Evolutionary conservation across 495 filamentous ascomycete genomes (phyloP).

Genomic region (Articulospora tetracladia): DNA sequence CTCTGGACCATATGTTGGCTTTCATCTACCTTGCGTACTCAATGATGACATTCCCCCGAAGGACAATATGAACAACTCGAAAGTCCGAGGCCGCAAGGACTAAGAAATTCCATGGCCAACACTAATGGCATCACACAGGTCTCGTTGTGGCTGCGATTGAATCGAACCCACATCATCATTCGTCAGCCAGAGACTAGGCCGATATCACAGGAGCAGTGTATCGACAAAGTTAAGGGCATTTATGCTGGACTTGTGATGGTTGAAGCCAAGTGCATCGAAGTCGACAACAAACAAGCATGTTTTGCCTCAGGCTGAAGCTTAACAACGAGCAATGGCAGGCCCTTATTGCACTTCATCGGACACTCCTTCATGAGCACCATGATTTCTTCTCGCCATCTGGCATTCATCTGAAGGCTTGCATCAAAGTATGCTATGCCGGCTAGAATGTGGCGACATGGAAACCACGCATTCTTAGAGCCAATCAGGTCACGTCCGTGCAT

Average conservation of each 20-base stretch:
- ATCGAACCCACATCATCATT: background rate
- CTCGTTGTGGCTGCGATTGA: slow-evolving; percentile 37
- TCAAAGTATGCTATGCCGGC: slow-evolving; percentile 23
- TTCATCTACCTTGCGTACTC: background rate
- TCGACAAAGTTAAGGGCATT: slow-evolving; percentile 1
- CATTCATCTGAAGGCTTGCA: slow-evolving; percentile 54
- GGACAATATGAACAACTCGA: background rate
- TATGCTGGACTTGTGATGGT: slow-evolving; percentile 3
- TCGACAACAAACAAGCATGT: slow-evolving; percentile 1
- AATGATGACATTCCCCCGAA: background rate
- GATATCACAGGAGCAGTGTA: background rate
- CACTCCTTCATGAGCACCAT: slow-evolving; percentile 70
- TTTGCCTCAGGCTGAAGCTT: slow-evolving; percentile 60
- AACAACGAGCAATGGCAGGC: slow-evolving; percentile 65
- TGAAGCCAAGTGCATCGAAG: slow-evolving; percentile 4
- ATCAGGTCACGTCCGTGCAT: slow-evolving; percentile 78
- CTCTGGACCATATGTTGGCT: background rate
- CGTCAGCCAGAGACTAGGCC: background rate
- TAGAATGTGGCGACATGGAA: slow-evolving; percentile 50
- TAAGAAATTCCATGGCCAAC: slow-evolving; percentile 39
- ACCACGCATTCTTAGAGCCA: slow-evolving; percentile 72
- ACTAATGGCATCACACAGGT: slow-evolving; percentile 67
- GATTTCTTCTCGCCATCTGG: slow-evolving; percentile 74
- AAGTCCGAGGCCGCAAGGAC: background rate
- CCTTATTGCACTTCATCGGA: slow-evolving; percentile 64